Evolutionary conservation across 306 rosid species (phyloP).

Genomic region (Quillaja saponaria): DNA sequence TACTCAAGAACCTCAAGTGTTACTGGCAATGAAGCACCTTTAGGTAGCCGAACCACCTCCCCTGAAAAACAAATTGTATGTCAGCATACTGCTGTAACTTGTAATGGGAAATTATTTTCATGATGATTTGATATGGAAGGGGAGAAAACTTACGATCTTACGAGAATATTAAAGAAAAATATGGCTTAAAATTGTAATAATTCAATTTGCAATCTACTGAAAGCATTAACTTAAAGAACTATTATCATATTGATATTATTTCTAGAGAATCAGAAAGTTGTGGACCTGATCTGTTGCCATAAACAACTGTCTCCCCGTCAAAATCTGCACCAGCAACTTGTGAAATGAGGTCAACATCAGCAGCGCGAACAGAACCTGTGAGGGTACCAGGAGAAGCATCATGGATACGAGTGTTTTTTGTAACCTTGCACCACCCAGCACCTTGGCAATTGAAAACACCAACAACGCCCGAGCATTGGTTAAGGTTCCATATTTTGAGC

Average conservation of each 20-base stretch:
- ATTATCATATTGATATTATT: too few species aligned
- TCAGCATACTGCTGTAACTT: neutral
- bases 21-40: conserved; percentile 79
- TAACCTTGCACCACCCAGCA: conserved; percentile 94
- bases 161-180: neutral
- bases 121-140: neutral
- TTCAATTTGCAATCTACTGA: too few species aligned
- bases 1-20: conserved; percentile 76
- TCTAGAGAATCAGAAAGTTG: neutral
- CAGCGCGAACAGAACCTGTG: conserved; percentile 52
- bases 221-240: too few species aligned
- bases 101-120: conserved; percentile 3
- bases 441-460: conserved; percentile 99
- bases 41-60: conserved; percentile 66
- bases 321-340: conserved; percentile 73
- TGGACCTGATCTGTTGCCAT: conserved; percentile 69
- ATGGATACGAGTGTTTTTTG: conserved; percentile 80
- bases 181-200: neutral
- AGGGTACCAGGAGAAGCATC: conserved; percentile 77
- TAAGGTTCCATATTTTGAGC: conserved; percentile 96
- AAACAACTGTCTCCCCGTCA: conserved; percentile 69
- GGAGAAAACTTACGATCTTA: too few species aligned
- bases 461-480: conserved; percentile 85
- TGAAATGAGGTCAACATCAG: conserved; percentile 65
- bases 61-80: conserved; percentile 42